Conservation (phyloP, 2,329 filamentous ascomycete species). For the Cercospora beticola region DNA sequence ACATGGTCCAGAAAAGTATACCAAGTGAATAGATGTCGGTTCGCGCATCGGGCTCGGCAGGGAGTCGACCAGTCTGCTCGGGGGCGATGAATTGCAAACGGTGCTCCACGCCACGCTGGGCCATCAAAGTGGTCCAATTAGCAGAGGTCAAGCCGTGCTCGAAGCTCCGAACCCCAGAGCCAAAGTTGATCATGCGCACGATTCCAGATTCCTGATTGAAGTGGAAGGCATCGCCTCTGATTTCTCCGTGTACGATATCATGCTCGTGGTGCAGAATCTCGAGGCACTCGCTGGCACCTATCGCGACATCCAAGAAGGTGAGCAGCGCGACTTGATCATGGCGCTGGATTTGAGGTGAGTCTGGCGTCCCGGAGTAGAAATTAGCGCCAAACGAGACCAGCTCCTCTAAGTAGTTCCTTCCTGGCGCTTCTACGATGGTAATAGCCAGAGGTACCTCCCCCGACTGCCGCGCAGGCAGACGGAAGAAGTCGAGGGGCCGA, state of each 20-base stretch:
- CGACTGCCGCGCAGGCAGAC: constrained; percentile 65
- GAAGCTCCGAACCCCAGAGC: constrained; percentile 81
- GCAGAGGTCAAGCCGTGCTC: constrained; percentile 83
- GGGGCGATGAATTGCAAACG: constrained; percentile 91
- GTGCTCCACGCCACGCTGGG: constrained; percentile 80
- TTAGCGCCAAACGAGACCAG: constrained; percentile 74
- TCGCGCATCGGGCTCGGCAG: constrained; percentile 83
- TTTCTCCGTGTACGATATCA: constrained; percentile 84
- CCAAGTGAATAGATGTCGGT: constrained; percentile 94
- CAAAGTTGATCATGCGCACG: constrained; percentile 81
- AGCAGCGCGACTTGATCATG: constrained; percentile 53
- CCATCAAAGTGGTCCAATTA: constrained; percentile 80
- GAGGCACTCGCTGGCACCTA: constrained; percentile 80
- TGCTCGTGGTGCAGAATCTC: constrained; percentile 90
- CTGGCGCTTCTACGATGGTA: constrained; percentile 77
- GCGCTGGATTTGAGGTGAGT: constrained; percentile 24
- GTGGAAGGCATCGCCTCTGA: constrained; percentile 87
- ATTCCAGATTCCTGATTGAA: constrained; percentile 68
- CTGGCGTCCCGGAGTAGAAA: constrained; percentile 39
- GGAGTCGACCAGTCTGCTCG: constrained; percentile 90
- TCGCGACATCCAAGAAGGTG: constrained; percentile 84
- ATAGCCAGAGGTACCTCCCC: constrained; percentile 73
- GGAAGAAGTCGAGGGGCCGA: constrained; percentile 75
- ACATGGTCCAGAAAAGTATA: constrained; percentile 81
- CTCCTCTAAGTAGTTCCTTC: constrained; percentile 68